Evolutionary conservation across 2,329 filamentous ascomycete species (phyloP).

Genomic region (Aspergillus neotritici): DNA sequence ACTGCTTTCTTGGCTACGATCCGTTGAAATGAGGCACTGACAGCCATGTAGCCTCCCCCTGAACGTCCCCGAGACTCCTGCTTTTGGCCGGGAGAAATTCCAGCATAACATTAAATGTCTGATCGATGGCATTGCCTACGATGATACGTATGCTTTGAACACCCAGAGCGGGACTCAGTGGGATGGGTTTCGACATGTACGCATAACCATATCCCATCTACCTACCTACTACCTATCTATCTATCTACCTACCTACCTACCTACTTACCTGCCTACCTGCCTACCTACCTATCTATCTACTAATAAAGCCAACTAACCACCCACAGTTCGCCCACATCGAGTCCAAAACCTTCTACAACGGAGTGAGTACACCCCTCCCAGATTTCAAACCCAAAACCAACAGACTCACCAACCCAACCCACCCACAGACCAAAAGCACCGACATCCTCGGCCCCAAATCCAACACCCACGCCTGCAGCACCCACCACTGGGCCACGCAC

Average conservation of each 20-base stretch:
- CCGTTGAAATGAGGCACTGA: neutral
- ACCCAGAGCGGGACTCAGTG: slow-evolving; percentile 47
- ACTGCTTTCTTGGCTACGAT: too few relatives aligned
- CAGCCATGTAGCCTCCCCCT: slow-evolving; percentile 44
- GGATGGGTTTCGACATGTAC: slow-evolving; percentile 47
- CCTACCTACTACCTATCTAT: neutral
- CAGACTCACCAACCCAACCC: neutral
- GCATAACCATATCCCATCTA: slow-evolving; percentile 1
- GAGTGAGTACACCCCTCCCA: slow-evolving; percentile 19
- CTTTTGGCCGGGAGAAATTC: slow-evolving; percentile 50
- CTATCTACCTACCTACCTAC: neutral
- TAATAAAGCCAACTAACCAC: neutral
- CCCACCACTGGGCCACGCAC: slow-evolving; percentile 39
- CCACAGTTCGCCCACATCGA: slow-evolving; percentile 35
- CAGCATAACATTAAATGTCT: slow-evolving; percentile 50
- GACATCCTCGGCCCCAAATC: slow-evolving; percentile 31
- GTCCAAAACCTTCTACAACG: slow-evolving; percentile 38
- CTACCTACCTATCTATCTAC: too few relatives aligned
- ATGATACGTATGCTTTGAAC: slow-evolving; percentile 45
- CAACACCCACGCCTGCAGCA: slow-evolving; percentile 35
- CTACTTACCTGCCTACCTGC: too few relatives aligned
- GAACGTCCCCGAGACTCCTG: slow-evolving; percentile 48
- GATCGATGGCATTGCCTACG: slow-evolving; percentile 33
- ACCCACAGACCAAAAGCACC: slow-evolving; percentile 28
- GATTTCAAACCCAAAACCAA: neutral